These are phyloP conservation scores for Candida chauliodis DNA, from an alignment of 805 yeast species.

Conservation along the genomic window DNA sequence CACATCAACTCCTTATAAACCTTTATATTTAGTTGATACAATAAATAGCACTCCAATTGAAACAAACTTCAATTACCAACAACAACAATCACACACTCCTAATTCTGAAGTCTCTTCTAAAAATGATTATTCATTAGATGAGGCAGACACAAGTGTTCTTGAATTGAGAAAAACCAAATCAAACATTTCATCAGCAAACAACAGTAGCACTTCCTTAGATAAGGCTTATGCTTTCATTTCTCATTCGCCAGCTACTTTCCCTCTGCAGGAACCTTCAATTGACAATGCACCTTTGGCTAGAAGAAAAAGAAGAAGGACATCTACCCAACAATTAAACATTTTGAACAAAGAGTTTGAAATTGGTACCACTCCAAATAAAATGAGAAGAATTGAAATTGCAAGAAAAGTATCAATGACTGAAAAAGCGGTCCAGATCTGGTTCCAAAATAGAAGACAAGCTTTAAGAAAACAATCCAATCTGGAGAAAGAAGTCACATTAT, in stretches of 20 bases:
- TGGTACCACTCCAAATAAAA: conserved; percentile 79
- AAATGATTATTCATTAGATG: conserved; percentile 5
- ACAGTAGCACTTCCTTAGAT: conserved; percentile 12
- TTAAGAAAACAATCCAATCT: conserved; percentile 47
- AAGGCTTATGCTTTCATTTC: conserved; percentile 80
- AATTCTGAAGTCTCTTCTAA: conserved; percentile 6
- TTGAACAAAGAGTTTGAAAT: conserved; percentile 73
- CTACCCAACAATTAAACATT: conserved; percentile 78
- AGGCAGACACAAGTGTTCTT: conserved; percentile 8
- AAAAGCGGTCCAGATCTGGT: conserved; percentile 98
- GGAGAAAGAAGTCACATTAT: conserved; percentile 40
- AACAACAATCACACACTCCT: conserved; percentile 1
- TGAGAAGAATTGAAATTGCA: conserved; percentile 76
- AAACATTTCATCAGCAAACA: conserved; percentile 3
- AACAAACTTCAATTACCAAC: neutral
- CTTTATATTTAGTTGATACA: conserved; percentile 25
- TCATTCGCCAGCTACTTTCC: conserved; percentile 87
- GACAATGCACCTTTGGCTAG: conserved; percentile 93
- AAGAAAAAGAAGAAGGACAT: conserved; percentile 92
- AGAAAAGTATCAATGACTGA: conserved; percentile 86
- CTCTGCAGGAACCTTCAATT: conserved; percentile 74
- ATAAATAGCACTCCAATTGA: conserved; percentile 13
- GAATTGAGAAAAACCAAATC: conserved; percentile 8
- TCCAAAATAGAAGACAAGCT: conserved; percentile 91
- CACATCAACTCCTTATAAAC: conserved; percentile 4